Conservation (phyloP, 768 basidiomycete genomes). For the Russula vinacea region DNA sequence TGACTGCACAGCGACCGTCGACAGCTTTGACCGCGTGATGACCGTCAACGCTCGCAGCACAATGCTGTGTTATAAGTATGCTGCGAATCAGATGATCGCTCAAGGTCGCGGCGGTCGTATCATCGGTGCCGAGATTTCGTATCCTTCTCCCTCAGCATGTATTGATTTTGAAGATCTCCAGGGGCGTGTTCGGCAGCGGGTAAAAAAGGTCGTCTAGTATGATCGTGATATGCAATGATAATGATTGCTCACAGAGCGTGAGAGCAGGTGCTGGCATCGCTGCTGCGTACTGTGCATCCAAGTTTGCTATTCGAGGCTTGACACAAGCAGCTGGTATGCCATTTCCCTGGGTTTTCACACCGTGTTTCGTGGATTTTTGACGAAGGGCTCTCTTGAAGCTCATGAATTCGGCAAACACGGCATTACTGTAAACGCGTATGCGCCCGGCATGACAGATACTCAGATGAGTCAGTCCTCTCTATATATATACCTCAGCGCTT, state of each 20-base stretch:
- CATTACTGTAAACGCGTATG: slow-evolving; percentile 33
- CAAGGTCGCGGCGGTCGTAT: slow-evolving; percentile 27
- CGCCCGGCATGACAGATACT: slow-evolving; percentile 30
- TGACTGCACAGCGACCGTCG: slow-evolving; percentile 8
- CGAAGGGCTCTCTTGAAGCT: slow-evolving; percentile 14
- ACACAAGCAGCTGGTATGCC: slow-evolving; percentile 30
- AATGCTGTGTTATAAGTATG: slow-evolving; percentile 33
- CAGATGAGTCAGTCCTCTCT: slow-evolving; percentile 26
- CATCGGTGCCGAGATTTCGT: slow-evolving; percentile 5
- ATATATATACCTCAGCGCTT: too few relatives aligned
- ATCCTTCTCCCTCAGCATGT: background rate
- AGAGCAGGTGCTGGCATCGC: background rate
- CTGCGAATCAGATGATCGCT: slow-evolving; percentile 32
- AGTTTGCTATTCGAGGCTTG: slow-evolving; percentile 32
- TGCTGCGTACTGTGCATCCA: slow-evolving; percentile 25
- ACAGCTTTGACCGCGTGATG: slow-evolving; percentile 14
- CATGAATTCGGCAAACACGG: slow-evolving; percentile 25
- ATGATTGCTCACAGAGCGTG: background rate
- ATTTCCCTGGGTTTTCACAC: background rate
- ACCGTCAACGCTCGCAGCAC: slow-evolving; percentile 22
- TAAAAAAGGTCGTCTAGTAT: slow-evolving; percentile 16
- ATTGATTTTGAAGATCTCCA: background rate
- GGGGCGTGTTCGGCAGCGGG: slow-evolving; percentile 21
- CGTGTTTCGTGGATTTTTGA: background rate
- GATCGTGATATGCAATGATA: background rate